Conservation (phyloP, 2,329 filamentous ascomycete species). For the Phialophora macrospora region DNA sequence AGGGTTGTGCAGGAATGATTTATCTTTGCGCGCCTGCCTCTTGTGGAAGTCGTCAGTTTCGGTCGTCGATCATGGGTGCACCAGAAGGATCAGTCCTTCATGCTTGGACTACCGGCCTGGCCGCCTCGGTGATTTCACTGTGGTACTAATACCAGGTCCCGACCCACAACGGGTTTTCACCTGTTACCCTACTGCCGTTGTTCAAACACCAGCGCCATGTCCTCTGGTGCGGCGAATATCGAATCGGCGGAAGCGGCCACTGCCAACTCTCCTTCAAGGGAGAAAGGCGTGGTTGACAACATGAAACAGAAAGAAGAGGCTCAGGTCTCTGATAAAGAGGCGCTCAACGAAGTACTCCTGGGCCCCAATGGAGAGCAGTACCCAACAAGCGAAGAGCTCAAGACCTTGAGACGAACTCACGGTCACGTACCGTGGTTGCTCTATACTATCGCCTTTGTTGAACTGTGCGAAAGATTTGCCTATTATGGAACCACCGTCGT, state of each 20-base stretch:
- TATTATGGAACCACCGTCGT: constrained; percentile 74
- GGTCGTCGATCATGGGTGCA: not conserved
- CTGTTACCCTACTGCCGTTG: not conserved
- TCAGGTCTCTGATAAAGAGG: constrained; percentile 1
- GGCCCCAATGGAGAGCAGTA: constrained; percentile 9
- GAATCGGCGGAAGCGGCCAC: not conserved
- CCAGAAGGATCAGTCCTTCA: not conserved
- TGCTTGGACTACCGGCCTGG: not conserved
- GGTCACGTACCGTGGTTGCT: constrained; percentile 64
- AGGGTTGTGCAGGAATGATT: not conserved
- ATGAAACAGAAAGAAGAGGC: not conserved
- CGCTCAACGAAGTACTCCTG: not conserved
- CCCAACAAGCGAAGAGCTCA: constrained; percentile 33
- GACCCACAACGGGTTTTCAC: not conserved
- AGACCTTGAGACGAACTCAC: constrained; percentile 27
- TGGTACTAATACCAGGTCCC: not conserved
- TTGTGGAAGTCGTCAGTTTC: constrained; percentile 4
- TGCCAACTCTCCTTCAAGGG: not conserved
- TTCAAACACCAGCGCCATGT: not conserved
- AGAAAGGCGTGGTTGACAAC: not conserved
- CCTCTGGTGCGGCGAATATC: not conserved
- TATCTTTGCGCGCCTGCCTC: not conserved
- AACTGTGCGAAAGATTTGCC: constrained; percentile 76
- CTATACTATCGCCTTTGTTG: constrained; percentile 66
- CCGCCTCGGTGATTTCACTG: not conserved